Conservation (phyloP, 1,284 basidiomycete genomes). For the Heterobasidion irregulare region DNA sequence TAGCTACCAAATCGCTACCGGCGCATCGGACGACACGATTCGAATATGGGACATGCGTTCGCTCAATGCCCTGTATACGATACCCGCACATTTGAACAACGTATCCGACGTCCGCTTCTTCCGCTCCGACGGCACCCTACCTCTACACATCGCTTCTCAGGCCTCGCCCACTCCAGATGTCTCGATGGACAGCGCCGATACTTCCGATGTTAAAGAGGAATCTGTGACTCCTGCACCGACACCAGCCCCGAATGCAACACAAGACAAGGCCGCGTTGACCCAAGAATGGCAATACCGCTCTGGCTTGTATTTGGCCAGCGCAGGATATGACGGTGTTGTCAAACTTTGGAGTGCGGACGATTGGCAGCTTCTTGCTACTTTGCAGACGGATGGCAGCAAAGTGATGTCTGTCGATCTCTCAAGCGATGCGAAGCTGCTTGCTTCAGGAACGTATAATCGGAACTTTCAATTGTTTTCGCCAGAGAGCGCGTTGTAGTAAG, state of each 20-base stretch:
- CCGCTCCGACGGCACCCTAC: conserved; percentile 39
- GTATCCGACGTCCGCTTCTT: conserved; percentile 96
- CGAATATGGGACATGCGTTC: conserved; percentile 98
- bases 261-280: conserved; percentile 7
- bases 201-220: conserved; percentile 13
- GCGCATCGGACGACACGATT: conserved; percentile 94
- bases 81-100: conserved; percentile 92
- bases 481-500: conserved; percentile 24
- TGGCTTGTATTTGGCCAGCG: conserved; percentile 88
- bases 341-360: conserved; percentile 98
- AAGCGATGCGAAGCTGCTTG: conserved; percentile 77
- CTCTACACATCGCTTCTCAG: conserved; percentile 4
- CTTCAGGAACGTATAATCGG: conserved; percentile 86
- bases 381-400: conserved; percentile 92
- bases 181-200: conserved; percentile 27
- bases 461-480: conserved; percentile 88
- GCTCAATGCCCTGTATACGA: conserved; percentile 88
- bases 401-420: conserved; percentile 97
- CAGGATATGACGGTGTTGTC: conserved; percentile 93
- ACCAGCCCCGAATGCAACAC: conserved; percentile 3
- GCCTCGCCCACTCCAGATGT: conserved; percentile 26
- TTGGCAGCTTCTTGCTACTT: conserved; percentile 85
- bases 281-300: conserved; percentile 72
- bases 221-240: conserved; percentile 2
- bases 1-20: conserved; percentile 95